Evolutionary conservation across 805 yeast species (phyloP), one percentile per base, ranked within the genome.

Genomic region (Metschnikowia arizonensis): DNA sequence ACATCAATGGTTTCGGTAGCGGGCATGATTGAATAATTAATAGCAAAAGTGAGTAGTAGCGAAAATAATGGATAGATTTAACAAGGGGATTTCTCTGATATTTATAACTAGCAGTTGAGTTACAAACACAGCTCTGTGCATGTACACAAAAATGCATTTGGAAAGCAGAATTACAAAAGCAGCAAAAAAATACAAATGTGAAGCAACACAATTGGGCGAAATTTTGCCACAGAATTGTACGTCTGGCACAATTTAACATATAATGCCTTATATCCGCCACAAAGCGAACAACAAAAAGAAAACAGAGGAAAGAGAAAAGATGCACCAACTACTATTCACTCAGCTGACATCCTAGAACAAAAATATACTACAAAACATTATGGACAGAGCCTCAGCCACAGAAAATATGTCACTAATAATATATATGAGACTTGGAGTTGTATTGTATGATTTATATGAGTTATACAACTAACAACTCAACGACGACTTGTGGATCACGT

Each of bases 71-170:
- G 15, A 12, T 33, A 8, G 11, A 4, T 5, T 33, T 12, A 21
- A 8, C 17, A 19, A 21, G 23, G 18, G 6, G 25, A 9, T 12
- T 12, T 11, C n/a, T 19, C 26, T 4, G 10, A 11, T 29, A 26
- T 37, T 37, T 37, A 37, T 37, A 37, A 7, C 18, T 18, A 17
- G 40, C 7, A 8, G 2, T 8, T 17, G 8, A 12, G 31, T 26
- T 37, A 7, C 33, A 37, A 37, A 37, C 7, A n/a, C 10, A 19
- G 33, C 15, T 37, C 14, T 37, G 40, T 28, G 40, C 24, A 26
- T 28, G 40, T 9, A 5, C 33, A 18, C 40, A 37, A 28, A 36
- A 10, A 12, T 26, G 18, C 29, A n/a, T 23, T 34, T 23, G 38
- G 28, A n/a, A 24, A 18, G 29, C 25, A n/a, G 24, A 9, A 15